Base-by-base conservation (phyloP, 2,329 filamentous ascomycete genomes). In the Tolypocladium endophyticum region DNA sequence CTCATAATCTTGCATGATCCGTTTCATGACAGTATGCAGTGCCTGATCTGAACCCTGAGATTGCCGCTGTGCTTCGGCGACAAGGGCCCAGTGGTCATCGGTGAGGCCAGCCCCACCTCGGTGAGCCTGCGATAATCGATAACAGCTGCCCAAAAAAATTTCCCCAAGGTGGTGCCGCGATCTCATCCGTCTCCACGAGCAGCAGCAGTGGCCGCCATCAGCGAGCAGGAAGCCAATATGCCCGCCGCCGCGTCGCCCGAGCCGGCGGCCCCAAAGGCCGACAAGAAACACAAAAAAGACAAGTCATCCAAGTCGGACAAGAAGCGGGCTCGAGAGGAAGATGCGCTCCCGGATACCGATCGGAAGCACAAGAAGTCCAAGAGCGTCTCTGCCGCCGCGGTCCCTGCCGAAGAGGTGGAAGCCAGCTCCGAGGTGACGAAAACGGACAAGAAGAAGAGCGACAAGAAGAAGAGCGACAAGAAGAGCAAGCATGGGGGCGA, bases 281-380 rank as follows among this genome's bases (percentile, higher is more conserved):
- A 77, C 8, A 77, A 76, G 67, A 76, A 76, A 62, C 66, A 67
- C 57, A 76, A 73, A 57, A 76, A 74, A 61, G 70, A 68, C 25
- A 70, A 69, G 60, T 65, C 65, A 47, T 62, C 65, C 20, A 72
- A 70, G 60, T 69, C 68, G 12, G 68, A 77, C 54, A 79, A 78
- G 70, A 80, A 80, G 71, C 74, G 77, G 52, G 67, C 71, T 8
- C 70, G 77, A 52, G 77, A 79, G 56, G 77, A 79, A 33, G 76
- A 79, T 45, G 66, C 64, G 25, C 60, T 64, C 9, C 72, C 70
- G 47, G 72, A 74, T 55, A 67, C 69, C 41, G 77, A 80, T 61
- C 76, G 76, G 66, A 79, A 77, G 68, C 73, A 78, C 65, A 81
- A 82, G 65, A 79, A 78, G 61, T 77, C 78, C 6, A 81, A 79